Evolutionary conservation across 2,329 filamentous ascomycete genomes (phyloP), one percentile per base, ranked within the genome.

Genomic region (Ophiostoma novo-ulmi): DNA sequence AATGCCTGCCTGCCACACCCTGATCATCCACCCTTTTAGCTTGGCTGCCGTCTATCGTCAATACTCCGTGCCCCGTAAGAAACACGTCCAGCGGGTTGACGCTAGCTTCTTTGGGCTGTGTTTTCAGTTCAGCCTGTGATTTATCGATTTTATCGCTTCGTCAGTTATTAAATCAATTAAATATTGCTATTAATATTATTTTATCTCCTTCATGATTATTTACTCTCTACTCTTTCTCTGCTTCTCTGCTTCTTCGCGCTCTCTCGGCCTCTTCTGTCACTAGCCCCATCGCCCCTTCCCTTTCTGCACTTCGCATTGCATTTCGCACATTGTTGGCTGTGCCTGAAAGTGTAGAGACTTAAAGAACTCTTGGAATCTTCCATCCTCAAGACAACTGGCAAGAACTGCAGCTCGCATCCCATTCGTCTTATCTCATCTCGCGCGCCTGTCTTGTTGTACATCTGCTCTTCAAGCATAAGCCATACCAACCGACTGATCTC

Each of bases 261-360:
- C 38, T 41, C 39, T 35, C 65, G 65, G 65, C 63, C 39, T 67
- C 38, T 65, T 65, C 63, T 67, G 65, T 35, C 38, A 39, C 65
- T 67, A 67, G 65, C 65, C 39, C 65, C 65, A 44, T 67, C 65
- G 39, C 65, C 65, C 65, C 65, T 67, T 67, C 65, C 38, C 31
- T 22, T 65, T 41, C 65, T 66, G 38, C 64, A 66, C 35, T 41
- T 5, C 5, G 31, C 31, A 4, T 14, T 26, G 58, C 63, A 65
- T 41, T 65, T 41, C 35, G 63, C 63, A 65, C 35, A 20, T 64
- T 31, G 26, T 26, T 31, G 26, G 4, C 26, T 64, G 17, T 31
- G 31, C n/a, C 7, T 61, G n/a, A 10, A 31, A 31, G 22, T 22
- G n/a, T 39, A 39, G 38, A 39, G 38, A 13, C 38, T 13, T 10